Evolutionary conservation across 305 asterid species (phyloP).

Genomic region (Fraxinus latifolia): DNA sequence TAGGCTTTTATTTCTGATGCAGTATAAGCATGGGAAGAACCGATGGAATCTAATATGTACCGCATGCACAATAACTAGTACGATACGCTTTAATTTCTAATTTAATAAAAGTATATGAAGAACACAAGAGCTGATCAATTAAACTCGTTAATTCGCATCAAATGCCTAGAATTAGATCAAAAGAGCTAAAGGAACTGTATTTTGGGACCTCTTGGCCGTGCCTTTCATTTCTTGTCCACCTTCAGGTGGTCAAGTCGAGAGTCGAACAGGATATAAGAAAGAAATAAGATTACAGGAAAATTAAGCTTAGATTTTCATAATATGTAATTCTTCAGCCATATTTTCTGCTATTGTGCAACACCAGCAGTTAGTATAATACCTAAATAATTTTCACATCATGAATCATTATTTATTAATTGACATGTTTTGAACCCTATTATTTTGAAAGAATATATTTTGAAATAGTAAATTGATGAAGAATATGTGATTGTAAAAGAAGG

Average conservation of each 20-base stretch:
- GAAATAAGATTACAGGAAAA: not conserved
- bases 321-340: not conserved
- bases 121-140: not conserved
- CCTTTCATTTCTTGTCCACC: not conserved
- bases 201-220: not conserved
- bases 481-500: too few relatives aligned
- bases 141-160: not conserved
- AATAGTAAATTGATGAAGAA: too few relatives aligned
- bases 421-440: not conserved
- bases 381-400: not conserved
- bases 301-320: not conserved
- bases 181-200: not conserved
- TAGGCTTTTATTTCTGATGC: not conserved
- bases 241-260: not conserved
- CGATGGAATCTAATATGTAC: not conserved
- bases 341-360: not conserved
- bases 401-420: not conserved
- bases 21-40: not conserved
- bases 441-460: too few relatives aligned
- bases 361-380: not conserved
- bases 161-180: not conserved
- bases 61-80: not conserved
- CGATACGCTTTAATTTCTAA: not conserved
- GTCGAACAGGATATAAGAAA: not conserved
- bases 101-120: not conserved